Conservation (phyloP, 2,329 filamentous ascomycete genomes). For the Fusarium lyarnte region DNA sequence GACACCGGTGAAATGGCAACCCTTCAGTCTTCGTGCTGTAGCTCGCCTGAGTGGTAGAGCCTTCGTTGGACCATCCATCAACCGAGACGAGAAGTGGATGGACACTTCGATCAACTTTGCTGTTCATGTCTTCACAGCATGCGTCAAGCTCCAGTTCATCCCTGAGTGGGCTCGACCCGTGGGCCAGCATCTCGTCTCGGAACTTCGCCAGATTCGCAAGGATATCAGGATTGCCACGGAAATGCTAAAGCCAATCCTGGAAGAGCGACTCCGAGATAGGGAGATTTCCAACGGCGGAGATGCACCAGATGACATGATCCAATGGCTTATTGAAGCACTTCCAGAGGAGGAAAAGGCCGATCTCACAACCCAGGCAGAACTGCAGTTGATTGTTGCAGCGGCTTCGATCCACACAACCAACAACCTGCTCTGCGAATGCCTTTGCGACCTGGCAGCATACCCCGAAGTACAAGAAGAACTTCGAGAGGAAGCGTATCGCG, state of each 20-base stretch:
- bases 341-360: constrained; percentile 52
- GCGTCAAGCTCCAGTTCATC: constrained; percentile 62
- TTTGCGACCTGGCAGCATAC: constrained; percentile 60
- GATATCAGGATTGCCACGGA: constrained; percentile 55
- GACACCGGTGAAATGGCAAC: constrained; percentile 63
- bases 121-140: constrained; percentile 58
- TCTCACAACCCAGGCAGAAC: constrained; percentile 51
- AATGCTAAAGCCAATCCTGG: constrained; percentile 57
- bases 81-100: constrained; percentile 64
- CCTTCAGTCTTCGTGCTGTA: constrained; percentile 61
- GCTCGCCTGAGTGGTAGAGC: constrained; percentile 63
- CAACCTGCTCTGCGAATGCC: constrained; percentile 56
- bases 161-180: constrained; percentile 60
- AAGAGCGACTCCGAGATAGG: constrained; percentile 55
- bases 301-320: constrained; percentile 54
- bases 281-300: constrained; percentile 51
- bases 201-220: constrained; percentile 55
- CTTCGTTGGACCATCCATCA: constrained; percentile 62
- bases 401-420: constrained; percentile 59
- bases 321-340: constrained; percentile 56
- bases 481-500: constrained; percentile 57
- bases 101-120: constrained; percentile 61
- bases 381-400: constrained; percentile 57
- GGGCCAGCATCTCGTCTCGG: constrained; percentile 58
- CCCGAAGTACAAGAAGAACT: constrained; percentile 60